Evolutionary conservation across 1,139 yeast genomes (phyloP).

Genomic region (Williopsis jadinii): DNA sequence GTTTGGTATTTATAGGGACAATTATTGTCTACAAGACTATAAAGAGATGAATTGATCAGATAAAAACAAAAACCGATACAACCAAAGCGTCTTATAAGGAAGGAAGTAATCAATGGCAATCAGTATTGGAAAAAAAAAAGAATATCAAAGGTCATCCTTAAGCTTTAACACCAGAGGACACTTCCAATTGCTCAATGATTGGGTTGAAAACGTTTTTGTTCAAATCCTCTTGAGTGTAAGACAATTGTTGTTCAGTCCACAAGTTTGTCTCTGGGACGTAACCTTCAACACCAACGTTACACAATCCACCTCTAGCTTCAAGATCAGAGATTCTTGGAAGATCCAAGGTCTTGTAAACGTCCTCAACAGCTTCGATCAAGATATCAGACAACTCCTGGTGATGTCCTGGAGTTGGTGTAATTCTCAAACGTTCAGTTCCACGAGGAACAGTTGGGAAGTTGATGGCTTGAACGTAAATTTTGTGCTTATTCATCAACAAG

Average conservation of each 20-base stretch:
- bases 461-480: slow-evolving; percentile 94
- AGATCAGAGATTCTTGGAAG: slow-evolving; percentile 76
- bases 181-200: slow-evolving; percentile 50
- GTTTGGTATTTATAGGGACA: no score
- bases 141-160: no score
- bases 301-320: slow-evolving; percentile 73
- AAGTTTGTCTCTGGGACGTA: slow-evolving; percentile 42
- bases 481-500: slow-evolving; percentile 71
- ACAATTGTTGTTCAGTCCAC: slow-evolving; percentile 82
- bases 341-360: slow-evolving; percentile 67
- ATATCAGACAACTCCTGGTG: slow-evolving; percentile 67
- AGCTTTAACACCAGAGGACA: slow-evolving; percentile 48
- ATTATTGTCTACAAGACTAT: no score
- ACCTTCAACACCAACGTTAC: slow-evolving; percentile 71
- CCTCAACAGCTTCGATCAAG: slow-evolving; percentile 71
- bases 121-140: no score
- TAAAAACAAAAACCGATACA: no score
- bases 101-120: no score
- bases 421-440: slow-evolving; percentile 92
- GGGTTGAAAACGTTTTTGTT: slow-evolving; percentile 62
- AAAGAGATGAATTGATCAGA: no score
- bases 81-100: no score
- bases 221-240: slow-evolving; percentile 52
- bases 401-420: slow-evolving; percentile 98
- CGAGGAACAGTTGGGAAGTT: slow-evolving; percentile 97